A percentile compares a stretch with the other conserved stretches of the same genome.
phyloP scores from a whole-genome alignment of 306 rosid species.

The Biancaea sappan region DNA sequence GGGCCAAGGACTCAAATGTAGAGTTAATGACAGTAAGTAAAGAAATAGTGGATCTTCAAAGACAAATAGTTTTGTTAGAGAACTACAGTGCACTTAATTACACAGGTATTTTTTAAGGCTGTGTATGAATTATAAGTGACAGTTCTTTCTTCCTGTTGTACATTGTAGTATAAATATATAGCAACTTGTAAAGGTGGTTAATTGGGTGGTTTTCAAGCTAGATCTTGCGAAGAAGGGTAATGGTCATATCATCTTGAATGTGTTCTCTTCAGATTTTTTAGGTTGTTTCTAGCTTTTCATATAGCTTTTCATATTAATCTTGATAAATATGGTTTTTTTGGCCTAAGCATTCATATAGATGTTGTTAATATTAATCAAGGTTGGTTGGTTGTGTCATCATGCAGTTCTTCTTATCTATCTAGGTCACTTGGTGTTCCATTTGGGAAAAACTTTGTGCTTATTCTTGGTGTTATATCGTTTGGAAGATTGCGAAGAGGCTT shows the following conservation, averaged over 20 bases:
- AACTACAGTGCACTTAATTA: constrained; percentile 86
- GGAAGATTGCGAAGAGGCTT: not conserved
- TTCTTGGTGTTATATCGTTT: not conserved
- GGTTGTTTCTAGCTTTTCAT: not conserved
- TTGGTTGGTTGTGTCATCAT: not conserved
- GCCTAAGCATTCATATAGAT: no score
- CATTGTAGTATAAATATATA: not conserved
- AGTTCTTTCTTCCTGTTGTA: not conserved
- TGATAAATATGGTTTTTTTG: not conserved
- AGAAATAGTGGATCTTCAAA: constrained; percentile 83
- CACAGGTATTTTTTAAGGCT: constrained; percentile 57
- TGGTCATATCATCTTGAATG: not conserved
- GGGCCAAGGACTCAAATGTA: constrained; percentile 55
- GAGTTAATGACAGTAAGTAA: constrained; percentile 68
- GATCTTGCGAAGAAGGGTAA: not conserved
- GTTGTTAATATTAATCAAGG: no score
- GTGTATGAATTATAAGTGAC: constrained; percentile 3
- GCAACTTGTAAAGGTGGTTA: not conserved
- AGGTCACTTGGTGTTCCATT: not conserved
- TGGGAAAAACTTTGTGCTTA: not conserved
- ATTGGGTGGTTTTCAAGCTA: not conserved
- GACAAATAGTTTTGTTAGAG: constrained; percentile 92
- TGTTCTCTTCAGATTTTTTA: not conserved
- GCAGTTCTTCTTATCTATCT: not conserved
- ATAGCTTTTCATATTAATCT: no score